Conservation (phyloP, 2,329 filamentous ascomycete genomes). For the Dendrostoma leiphaemia region DNA sequence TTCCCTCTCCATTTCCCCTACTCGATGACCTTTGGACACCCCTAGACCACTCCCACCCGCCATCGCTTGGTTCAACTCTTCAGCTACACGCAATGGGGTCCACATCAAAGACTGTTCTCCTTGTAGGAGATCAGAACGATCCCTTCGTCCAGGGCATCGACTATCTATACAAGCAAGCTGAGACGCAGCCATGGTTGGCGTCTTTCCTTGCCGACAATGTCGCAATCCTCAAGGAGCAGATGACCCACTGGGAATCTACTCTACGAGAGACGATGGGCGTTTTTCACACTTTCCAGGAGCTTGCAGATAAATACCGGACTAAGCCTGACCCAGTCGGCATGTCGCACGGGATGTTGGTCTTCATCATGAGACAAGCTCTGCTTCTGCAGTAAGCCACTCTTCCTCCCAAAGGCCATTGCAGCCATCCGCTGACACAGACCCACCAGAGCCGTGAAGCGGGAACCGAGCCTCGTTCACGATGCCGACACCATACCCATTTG, state of each 20-base stretch:
- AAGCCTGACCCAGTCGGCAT: conserved; percentile 12
- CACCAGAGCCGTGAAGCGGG: conserved; percentile 4
- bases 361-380: conserved; percentile 14
- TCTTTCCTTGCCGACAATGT: conserved; percentile 12
- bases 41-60: conserved; percentile 5
- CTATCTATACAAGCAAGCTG: conserved; percentile 14
- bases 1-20: neutral
- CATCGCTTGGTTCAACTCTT: neutral
- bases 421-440: neutral
- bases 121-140: conserved; percentile 14
- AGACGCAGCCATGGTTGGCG: conserved; percentile 12
- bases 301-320: conserved; percentile 11
- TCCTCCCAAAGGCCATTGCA: neutral
- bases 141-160: conserved; percentile 13
- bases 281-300: conserved; percentile 14
- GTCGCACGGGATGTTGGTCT: conserved; percentile 12
- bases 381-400: neutral
- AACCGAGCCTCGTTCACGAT: conserved; percentile 6
- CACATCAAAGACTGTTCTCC: conserved; percentile 13
- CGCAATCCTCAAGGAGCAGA: conserved; percentile 13
- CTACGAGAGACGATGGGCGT: conserved; percentile 11
- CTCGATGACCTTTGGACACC: conserved; percentile 4
- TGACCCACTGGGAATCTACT: conserved; percentile 12
- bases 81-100: conserved; percentile 7
- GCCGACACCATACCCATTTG: conserved; percentile 10